Percentiles rank a stretch among this genome's conserved stretches.
Evolutionary conservation across 805 yeast species (phyloP).

Genomic region (Trichomonascus vanleenenianus): DNA sequence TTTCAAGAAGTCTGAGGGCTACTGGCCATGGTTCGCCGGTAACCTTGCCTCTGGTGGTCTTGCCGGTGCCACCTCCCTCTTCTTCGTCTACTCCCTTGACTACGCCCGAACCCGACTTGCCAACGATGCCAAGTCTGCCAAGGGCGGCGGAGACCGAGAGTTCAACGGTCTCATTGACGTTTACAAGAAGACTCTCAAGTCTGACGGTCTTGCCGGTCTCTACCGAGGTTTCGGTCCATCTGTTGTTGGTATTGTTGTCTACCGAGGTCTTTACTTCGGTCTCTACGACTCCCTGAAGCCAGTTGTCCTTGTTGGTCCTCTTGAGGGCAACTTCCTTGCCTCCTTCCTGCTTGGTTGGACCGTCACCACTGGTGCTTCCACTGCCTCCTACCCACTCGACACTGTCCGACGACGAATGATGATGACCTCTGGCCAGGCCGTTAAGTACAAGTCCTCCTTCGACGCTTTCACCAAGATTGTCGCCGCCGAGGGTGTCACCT

Average conservation of each 20-base stretch:
- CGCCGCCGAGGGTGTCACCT: slow-evolving; percentile 88
- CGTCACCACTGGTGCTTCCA: slow-evolving; percentile 97
- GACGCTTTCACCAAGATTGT: slow-evolving; percentile 89
- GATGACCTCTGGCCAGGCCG: slow-evolving; percentile 99
- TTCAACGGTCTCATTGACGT: slow-evolving; percentile 96
- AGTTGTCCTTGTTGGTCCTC: slow-evolving; percentile 84
- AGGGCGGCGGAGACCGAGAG: slow-evolving; percentile 83
- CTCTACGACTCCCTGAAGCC: slow-evolving; percentile 95
- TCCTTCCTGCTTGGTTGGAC: slow-evolving; percentile 96
- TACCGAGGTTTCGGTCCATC: slow-evolving; percentile 99
- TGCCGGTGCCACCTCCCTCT: slow-evolving; percentile 93
- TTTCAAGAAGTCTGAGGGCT: slow-evolving; percentile 92
- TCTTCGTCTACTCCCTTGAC: slow-evolving; percentile 94
- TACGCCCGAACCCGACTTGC: slow-evolving; percentile 99
- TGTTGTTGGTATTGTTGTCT: slow-evolving; percentile 93
- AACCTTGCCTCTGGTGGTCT: slow-evolving; percentile 98
- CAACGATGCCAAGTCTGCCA: slow-evolving; percentile 88
- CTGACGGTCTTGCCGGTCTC: slow-evolving; percentile 97
- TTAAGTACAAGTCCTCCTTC: slow-evolving; percentile 90
- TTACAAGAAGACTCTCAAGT: slow-evolving; percentile 88
- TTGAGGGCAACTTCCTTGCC: slow-evolving; percentile 91
- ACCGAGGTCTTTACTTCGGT: slow-evolving; percentile 99
- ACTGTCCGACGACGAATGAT: slow-evolving; percentile 99
- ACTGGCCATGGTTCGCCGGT: slow-evolving; percentile 94
- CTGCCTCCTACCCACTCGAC: slow-evolving; percentile 98